These are phyloP conservation scores for Misopates orontium DNA, from an alignment of 257 asterid genomes.

Conservation along the genomic window DNA sequence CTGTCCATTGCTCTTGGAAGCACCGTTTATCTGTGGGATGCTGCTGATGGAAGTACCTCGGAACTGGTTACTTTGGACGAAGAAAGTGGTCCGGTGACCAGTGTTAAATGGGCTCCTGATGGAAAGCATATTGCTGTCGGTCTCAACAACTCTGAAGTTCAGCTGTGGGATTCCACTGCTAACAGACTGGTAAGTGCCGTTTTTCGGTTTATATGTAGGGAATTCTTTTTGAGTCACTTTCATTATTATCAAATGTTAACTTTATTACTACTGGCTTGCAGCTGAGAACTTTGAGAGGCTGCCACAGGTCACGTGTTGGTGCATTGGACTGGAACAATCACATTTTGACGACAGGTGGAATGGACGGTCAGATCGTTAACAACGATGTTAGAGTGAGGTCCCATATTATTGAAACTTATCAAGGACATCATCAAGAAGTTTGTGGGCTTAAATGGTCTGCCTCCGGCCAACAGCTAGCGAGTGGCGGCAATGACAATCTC, in stretches of 20 bases:
- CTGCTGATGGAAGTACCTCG: conserved; percentile 68
- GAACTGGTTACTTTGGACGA: conserved; percentile 81
- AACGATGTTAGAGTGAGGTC: conserved; percentile 76
- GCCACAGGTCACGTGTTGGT: conserved; percentile 73
- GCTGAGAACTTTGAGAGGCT: conserved; percentile 84
- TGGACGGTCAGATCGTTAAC: conserved; percentile 83
- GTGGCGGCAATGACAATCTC: conserved; percentile 92
- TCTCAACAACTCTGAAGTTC: conserved; percentile 77
- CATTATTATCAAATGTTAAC: not conserved
- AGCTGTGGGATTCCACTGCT: conserved; percentile 88
- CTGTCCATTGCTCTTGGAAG: conserved; percentile 86
- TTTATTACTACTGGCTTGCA: conserved; percentile 32
- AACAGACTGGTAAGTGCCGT: conserved; percentile 62
- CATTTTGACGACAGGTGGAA: conserved; percentile 88
- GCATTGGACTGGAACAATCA: conserved; percentile 92
- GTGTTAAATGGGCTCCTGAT: conserved; percentile 96
- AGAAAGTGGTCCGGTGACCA: conserved; percentile 82
- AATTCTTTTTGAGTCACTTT: not conserved
- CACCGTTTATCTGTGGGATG: conserved; percentile 92
- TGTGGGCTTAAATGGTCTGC: conserved; percentile 95
- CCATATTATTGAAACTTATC: conserved; percentile 67
- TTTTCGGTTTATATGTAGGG: not conserved
- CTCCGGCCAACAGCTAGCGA: conserved; percentile 89
- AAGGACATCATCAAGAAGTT: conserved; percentile 90
- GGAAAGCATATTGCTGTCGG: conserved; percentile 85